Base-by-base conservation (phyloP, 805 yeast species). In the Sugiyamaella americana region DNA sequence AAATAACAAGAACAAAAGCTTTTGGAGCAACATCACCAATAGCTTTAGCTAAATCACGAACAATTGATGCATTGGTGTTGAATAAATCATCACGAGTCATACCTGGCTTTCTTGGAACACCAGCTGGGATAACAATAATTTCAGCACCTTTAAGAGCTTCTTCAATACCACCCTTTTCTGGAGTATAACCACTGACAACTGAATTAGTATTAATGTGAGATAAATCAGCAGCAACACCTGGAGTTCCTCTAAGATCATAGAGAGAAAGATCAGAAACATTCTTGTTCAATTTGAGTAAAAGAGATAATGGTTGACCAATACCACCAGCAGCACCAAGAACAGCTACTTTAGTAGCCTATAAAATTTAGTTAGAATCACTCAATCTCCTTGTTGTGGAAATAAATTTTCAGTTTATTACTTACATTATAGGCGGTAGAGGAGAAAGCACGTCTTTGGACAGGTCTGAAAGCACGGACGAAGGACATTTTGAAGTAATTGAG, bases 21-120 rank as follows among this genome's bases (percentile, higher is more conserved):
- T 85, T 76, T 64, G 96, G 96, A 56, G 85, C 77, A 68, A 74
- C 65, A 56, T 84, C 86, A 52, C 94, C 95, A 59, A 79, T 79
- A 46, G 88, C 84, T 70, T 82, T 75, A 65, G 95, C 95, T 68
- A 89, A 77, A 69, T 86, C 96, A 67, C 93, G 82, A 54, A 89
- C 96, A 68, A 89, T 89, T 44, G 94, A 83, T 44, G 97, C 97
- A 65, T 89, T 89, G 74, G 94, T 89, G 76, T 86, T 83, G 82
- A 89, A 89, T 62, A 89, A 76, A 67, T 89, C 97, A 68, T 89
- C 97, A 76, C 97, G 85, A 64, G 96, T 87, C 97, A 89, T 89
- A 69, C 97, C 97, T 58, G 97, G 97, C 75, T 88, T 89, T 80
- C 94, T 86, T 75, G 95, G 97, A 49, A 89, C 94, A 75, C 97